Conservation (phyloP, 129 eudicot genomes). For the Flaveria sonorensis region DNA sequence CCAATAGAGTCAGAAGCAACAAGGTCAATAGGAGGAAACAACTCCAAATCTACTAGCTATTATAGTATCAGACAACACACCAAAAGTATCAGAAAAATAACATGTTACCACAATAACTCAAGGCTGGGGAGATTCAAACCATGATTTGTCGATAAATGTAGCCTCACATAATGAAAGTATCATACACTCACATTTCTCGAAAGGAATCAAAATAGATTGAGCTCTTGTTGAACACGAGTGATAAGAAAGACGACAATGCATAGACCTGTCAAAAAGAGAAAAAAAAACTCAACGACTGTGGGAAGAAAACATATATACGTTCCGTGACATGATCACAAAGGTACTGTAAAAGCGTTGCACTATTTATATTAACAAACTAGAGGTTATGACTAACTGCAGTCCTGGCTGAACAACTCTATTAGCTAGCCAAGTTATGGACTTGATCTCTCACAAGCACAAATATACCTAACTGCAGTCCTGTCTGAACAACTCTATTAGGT, state of each 20-base stretch:
- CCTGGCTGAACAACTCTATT: background rate
- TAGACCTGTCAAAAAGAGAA: slow-evolving; percentile 49
- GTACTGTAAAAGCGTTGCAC: background rate
- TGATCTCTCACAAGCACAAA: slow-evolving; percentile 10
- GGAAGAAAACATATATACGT: background rate
- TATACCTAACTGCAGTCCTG: background rate
- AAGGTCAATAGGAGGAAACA: background rate
- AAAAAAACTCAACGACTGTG: background rate
- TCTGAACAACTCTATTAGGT: no score
- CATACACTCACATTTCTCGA: slow-evolving; percentile 81
- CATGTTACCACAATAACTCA: background rate
- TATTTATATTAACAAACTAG: background rate
- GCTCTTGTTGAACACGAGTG: slow-evolving; percentile 58
- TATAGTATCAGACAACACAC: background rate
- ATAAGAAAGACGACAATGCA: slow-evolving; percentile 83
- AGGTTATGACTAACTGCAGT: background rate
- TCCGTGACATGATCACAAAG: background rate
- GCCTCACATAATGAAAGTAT: slow-evolving; percentile 6
- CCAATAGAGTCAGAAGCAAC: background rate
- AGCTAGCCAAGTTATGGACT: slow-evolving; percentile 9
- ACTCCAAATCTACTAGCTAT: background rate
- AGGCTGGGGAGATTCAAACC: background rate
- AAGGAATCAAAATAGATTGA: slow-evolving; percentile 79
- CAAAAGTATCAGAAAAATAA: background rate
- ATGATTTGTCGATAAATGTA: background rate